Evolutionary conservation across 1,284 basidiomycete species (phyloP).

Genomic region (Puccinia novopanici): DNA sequence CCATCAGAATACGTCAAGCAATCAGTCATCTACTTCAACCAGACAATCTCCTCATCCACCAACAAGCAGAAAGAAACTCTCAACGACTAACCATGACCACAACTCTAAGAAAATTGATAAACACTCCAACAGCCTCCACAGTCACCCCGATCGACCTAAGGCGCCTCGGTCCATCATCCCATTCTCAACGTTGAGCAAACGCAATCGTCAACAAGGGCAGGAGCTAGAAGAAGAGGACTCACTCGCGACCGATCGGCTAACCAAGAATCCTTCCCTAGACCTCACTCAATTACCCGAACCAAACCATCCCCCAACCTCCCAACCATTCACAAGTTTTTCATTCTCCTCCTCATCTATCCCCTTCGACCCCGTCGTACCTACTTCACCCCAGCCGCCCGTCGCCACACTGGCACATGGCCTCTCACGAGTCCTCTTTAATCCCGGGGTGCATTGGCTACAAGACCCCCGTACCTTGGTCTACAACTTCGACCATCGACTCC

Average conservation of each 20-base stretch:
- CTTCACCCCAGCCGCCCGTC: slow-evolving; percentile 63
- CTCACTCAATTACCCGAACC: slow-evolving; percentile 41
- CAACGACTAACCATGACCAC: neutral
- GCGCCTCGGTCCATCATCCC: neutral
- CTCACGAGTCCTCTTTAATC: slow-evolving; percentile 81
- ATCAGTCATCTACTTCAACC: neutral
- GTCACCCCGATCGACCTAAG: neutral
- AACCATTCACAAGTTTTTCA: slow-evolving; percentile 31
- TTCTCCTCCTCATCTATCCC: slow-evolving; percentile 44
- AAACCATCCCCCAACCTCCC: neutral
- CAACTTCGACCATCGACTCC: slow-evolving; percentile 75
- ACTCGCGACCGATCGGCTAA: slow-evolving; percentile 27
- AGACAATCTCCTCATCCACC: neutral
- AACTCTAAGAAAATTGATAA: neutral
- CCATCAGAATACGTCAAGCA: neutral
- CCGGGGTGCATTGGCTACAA: slow-evolving; percentile 86
- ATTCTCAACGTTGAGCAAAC: slow-evolving; percentile 10
- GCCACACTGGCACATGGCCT: slow-evolving; percentile 75
- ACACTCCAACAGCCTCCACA: neutral
- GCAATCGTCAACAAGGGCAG: neutral
- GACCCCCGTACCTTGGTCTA: slow-evolving; percentile 84
- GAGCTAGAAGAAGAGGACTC: slow-evolving; percentile 13
- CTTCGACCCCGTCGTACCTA: slow-evolving; percentile 38
- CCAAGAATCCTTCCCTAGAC: slow-evolving; percentile 26
- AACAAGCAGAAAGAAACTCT: neutral